phyloP scores from a whole-genome alignment of 176 grass and related monocot genomes.

The Paspalum notatum region DNA sequence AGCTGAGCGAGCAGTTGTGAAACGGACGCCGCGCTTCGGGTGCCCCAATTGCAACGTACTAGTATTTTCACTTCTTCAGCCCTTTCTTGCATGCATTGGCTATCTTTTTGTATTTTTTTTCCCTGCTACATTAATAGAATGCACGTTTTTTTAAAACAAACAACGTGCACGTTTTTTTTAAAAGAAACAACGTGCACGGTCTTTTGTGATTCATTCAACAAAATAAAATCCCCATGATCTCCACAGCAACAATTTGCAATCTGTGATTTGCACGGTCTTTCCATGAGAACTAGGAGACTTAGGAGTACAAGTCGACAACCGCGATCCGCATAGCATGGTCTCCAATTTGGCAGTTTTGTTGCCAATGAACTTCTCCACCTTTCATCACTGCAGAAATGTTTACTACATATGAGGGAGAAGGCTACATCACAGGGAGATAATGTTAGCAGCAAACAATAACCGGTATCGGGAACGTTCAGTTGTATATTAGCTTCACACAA shows the following conservation, averaged over 20 bases:
- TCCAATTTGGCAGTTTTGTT: neutral
- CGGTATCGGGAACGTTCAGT: neutral
- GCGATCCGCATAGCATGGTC: neutral
- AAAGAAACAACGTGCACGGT: neutral
- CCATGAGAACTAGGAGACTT: neutral
- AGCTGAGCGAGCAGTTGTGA: too few relatives aligned
- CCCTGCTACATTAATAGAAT: too few relatives aligned
- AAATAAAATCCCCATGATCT: neutral
- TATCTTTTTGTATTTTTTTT: neutral
- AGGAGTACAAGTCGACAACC: neutral
- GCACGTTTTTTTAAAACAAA: too few relatives aligned
- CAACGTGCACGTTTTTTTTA: neutral
- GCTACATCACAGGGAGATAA: neutral
- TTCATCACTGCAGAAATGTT: neutral
- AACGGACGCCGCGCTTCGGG: too few relatives aligned
- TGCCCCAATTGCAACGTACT: neutral
- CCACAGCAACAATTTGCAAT: neutral
- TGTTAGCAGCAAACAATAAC: neutral
- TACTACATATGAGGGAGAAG: neutral
- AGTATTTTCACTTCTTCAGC: neutral
- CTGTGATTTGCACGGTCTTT: neutral
- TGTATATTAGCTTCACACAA: slow-evolving; percentile 7
- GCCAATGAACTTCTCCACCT: neutral
- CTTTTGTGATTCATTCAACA: too few relatives aligned
- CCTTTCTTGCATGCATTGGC: too few relatives aligned